Percentiles rank a stretch among this genome's conserved stretches.
These are phyloP conservation scores for Saccharomycopsis oosterbeekiorum DNA, from an alignment of 805 yeast species.

Conservation along the genomic window DNA sequence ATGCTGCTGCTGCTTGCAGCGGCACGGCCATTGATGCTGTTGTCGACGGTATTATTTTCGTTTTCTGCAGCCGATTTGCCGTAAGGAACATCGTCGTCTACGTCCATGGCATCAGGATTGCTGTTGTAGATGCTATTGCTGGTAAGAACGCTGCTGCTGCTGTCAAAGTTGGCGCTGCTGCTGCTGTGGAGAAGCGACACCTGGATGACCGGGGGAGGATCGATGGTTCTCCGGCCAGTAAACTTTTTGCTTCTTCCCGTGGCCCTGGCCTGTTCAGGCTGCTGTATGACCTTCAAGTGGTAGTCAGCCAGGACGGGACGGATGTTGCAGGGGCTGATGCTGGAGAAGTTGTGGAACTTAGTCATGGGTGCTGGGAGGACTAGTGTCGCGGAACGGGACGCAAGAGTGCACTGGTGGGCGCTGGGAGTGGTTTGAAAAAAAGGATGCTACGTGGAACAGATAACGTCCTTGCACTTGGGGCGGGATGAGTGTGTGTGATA, in stretches of 20 bases:
- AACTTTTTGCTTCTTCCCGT: conserved; percentile 17
- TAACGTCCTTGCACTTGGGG: no score
- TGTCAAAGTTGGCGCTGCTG: background rate
- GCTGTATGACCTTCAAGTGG: conserved; percentile 16
- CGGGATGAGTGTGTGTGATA: no score
- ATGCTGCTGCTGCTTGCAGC: no score
- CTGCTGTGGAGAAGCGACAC: conserved; percentile 9
- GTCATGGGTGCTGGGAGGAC: no score
- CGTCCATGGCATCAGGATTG: background rate
- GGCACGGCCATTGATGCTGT: background rate
- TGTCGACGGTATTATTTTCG: no score
- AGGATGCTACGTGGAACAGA: no score
- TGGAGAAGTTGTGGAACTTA: conserved; percentile 13
- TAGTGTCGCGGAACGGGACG: background rate
- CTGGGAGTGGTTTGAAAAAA: no score
- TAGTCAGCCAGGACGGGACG: conserved; percentile 8
- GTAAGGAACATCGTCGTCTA: background rate
- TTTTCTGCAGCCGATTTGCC: no score
- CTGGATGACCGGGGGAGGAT: conserved; percentile 20
- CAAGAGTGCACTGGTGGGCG: no score
- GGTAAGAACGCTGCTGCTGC: no score
- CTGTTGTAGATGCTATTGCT: background rate
- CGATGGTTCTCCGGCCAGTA: conserved; percentile 19
- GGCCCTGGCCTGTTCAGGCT: conserved; percentile 20
- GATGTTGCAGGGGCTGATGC: conserved; percentile 4